Conservation (phyloP, 768 basidiomycete genomes). For the Agaricus sinodeliciosus region DNA sequence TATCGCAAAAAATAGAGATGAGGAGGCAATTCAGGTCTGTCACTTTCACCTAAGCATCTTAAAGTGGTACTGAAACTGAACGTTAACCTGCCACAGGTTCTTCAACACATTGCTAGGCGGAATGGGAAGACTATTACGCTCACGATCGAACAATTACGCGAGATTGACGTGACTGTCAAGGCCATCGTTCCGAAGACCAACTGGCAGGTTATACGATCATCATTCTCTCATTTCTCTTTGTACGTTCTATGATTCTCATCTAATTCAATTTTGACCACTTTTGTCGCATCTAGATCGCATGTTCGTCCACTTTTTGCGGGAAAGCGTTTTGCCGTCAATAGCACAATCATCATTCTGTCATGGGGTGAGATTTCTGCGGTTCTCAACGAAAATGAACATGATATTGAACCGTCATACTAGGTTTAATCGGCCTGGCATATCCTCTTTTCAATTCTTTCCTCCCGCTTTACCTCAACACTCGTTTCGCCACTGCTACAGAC, state of each 20-base stretch:
- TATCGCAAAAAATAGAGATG: conserved; percentile 48
- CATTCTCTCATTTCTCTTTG: conserved; percentile 35
- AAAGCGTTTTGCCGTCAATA: conserved; percentile 36
- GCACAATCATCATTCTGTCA: conserved; percentile 39
- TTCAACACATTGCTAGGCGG: conserved; percentile 39
- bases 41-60: no score
- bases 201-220: conserved; percentile 23
- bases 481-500: conserved; percentile 19
- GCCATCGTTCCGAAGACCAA: conserved; percentile 15
- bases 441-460: conserved; percentile 49
- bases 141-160: conserved; percentile 34
- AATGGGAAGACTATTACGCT: conserved; percentile 41
- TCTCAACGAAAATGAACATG: no score
- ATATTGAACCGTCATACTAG: conserved; percentile 12
- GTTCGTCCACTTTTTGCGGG: conserved; percentile 43
- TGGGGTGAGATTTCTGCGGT: conserved; percentile 31
- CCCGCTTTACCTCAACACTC: conserved; percentile 37
- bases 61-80: neutral
- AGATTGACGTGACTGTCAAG: conserved; percentile 17
- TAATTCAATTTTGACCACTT: neutral
- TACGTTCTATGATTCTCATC: conserved; percentile 15
- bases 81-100: conserved; percentile 24
- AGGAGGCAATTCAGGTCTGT: conserved; percentile 42
- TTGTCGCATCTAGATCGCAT: conserved; percentile 30
- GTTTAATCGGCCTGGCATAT: conserved; percentile 45